Evolutionary conservation across 2,329 filamentous ascomycete species (phyloP), one percentile per base, ranked within the genome.

Genomic region (Huntiella decipiens): DNA sequence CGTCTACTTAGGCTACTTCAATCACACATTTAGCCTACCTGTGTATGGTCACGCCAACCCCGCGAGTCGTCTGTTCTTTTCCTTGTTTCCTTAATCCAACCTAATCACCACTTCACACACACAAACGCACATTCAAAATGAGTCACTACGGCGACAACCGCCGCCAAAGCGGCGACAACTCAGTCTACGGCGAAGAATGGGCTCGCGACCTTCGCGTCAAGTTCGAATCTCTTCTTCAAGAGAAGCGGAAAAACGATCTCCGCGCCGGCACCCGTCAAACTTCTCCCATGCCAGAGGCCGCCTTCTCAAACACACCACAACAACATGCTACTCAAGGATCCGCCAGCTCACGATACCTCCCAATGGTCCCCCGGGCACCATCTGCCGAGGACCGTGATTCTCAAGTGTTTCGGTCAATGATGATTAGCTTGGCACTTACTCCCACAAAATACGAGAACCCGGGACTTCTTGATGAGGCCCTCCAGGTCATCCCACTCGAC

Each of bases 361-460:
- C 70, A 51, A 67, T 66, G 56, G 66, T 74, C 40, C 87, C 91
- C 3, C 79, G 79, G 10, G 71, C 85, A 17, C 88, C 91, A 5
- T 68, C 74, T 34, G 57, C 67, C 7, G 59, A 63, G 56, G 82
- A 88, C 59, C 64, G 71, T 46, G 67, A 72, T 15, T 82, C 79
- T 1, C 69, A 82, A 51, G 83, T 82, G 54, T 86, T 87, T 55
- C 73, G 81, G 54, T 93, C 81, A 62, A 73, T 92, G 51, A 71
- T 96, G 38, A 73, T 92, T 53, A 85, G 83, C 15, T 65, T 96
- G 15, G 94, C 88, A 12, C 71, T 82, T 49, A 94, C 86, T 39
- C 91, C 91, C 13, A 82, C 79, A 15, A 91, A 88, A 59, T 98
- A 93, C 65, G 91, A 98, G 62, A 96, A 98, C 61, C 88, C 91